phyloP scores from a whole-genome alignment of 1,284 basidiomycete species.

The Rhodotorula glutinis region DNA sequence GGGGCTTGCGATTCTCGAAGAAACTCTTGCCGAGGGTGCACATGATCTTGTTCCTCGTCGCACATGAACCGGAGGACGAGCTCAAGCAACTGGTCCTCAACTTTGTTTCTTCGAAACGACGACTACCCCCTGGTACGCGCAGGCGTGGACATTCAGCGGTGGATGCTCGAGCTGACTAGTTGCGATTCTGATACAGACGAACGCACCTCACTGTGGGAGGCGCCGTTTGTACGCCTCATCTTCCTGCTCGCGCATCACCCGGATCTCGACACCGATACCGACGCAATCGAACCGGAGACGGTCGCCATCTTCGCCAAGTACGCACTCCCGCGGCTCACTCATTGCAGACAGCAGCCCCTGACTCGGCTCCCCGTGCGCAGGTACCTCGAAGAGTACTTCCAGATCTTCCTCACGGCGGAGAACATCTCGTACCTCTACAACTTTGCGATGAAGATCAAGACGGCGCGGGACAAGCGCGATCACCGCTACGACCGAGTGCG shows the following conservation, averaged over 20 bases:
- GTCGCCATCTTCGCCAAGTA: conserved; percentile 27
- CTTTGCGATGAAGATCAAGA: conserved; percentile 78
- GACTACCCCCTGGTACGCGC: conserved; percentile 1
- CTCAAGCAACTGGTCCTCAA: conserved; percentile 48
- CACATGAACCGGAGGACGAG: conserved; percentile 86
- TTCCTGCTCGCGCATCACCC: conserved; percentile 91
- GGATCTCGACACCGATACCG: conserved; percentile 59
- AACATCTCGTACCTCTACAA: conserved; percentile 81
- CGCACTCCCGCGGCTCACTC: neutral
- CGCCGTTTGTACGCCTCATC: conserved; percentile 77
- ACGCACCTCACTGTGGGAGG: conserved; percentile 68
- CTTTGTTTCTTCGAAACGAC: conserved; percentile 8
- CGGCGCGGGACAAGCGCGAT: conserved; percentile 71
- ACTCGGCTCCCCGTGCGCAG: conserved; percentile 49
- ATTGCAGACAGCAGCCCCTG: no score
- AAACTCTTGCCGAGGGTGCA: conserved; percentile 69
- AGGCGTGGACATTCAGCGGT: no score
- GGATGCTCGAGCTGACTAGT: conserved; percentile 10
- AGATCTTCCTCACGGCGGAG: conserved; percentile 67
- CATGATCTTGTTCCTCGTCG: conserved; percentile 78
- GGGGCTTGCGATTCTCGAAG: conserved; percentile 45
- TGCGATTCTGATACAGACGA: conserved; percentile 51
- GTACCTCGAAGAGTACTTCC: conserved; percentile 86
- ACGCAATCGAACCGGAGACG: conserved; percentile 16
- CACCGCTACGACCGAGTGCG: conserved; percentile 65